Conservation (phyloP, 768 basidiomycete species). For the Mycena alexandri region DNA sequence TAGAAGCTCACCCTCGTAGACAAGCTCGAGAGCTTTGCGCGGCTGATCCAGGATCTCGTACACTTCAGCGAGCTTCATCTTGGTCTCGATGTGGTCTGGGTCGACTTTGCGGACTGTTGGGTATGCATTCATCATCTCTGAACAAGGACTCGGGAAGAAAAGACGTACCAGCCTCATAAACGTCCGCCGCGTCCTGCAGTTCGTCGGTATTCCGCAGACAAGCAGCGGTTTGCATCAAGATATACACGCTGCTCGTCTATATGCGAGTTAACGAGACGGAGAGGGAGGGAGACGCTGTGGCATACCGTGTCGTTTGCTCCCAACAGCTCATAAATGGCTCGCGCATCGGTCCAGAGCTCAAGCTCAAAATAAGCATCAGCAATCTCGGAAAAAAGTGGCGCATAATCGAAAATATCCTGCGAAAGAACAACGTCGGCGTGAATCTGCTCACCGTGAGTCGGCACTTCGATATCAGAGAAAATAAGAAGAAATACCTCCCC, state of each 20-base stretch:
- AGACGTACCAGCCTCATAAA: slow-evolving; percentile 82
- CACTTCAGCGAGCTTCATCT: slow-evolving; percentile 91
- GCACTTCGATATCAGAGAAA: background rate
- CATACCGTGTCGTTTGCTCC: slow-evolving; percentile 78
- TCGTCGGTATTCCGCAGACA: slow-evolving; percentile 86
- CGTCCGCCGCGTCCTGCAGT: slow-evolving; percentile 80
- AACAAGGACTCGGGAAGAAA: background rate
- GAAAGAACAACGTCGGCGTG: slow-evolving; percentile 81
- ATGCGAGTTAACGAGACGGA: no score
- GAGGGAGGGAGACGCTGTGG: background rate
- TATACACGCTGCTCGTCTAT: slow-evolving; percentile 80
- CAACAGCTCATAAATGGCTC: slow-evolving; percentile 83
- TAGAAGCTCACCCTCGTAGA: slow-evolving; percentile 76
- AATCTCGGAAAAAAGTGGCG: slow-evolving; percentile 83
- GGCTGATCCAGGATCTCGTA: slow-evolving; percentile 89
- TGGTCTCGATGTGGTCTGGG: slow-evolving; percentile 82
- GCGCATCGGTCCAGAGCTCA: slow-evolving; percentile 82
- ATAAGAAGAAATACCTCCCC: slow-evolving; percentile 70
- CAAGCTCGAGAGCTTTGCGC: slow-evolving; percentile 83
- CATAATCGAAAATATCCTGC: slow-evolving; percentile 82
- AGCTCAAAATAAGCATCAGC: slow-evolving; percentile 87
- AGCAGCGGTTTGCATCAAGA: slow-evolving; percentile 82
- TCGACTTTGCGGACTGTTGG: slow-evolving; percentile 77
- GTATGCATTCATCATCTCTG: background rate
- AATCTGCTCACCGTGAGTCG: slow-evolving; percentile 56